phyloP scores from a whole-genome alignment of 2,329 filamentous ascomycete genomes.

The Stemphylium beticola region DNA sequence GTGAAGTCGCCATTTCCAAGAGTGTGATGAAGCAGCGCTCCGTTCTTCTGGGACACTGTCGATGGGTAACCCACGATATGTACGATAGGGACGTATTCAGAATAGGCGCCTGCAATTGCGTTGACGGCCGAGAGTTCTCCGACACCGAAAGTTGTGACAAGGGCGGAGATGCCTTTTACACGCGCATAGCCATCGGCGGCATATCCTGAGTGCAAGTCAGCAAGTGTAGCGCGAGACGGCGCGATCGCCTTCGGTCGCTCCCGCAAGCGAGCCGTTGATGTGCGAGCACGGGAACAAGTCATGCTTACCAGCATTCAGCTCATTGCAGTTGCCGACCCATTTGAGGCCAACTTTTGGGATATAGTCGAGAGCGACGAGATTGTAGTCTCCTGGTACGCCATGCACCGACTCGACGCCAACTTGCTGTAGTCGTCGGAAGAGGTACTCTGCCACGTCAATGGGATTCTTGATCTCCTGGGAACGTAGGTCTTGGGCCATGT shows the following conservation, averaged over 20 bases:
- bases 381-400: conserved; percentile 56
- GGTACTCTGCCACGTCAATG: conserved; percentile 64
- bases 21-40: conserved; percentile 55
- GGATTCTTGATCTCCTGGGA: conserved; percentile 52
- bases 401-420: conserved; percentile 54
- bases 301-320: conserved; percentile 61
- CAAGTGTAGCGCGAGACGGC: background rate
- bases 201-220: conserved; percentile 46
- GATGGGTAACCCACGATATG: conserved; percentile 57
- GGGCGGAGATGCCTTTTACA: conserved; percentile 54
- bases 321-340: conserved; percentile 68
- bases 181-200: conserved; percentile 56
- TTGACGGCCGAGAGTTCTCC: conserved; percentile 57
- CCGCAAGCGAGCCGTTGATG: background rate
- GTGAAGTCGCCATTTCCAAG: conserved; percentile 72
- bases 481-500: conserved; percentile 50
- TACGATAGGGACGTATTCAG: conserved; percentile 55
- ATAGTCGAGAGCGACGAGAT: conserved; percentile 62
- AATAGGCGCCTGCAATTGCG: conserved; percentile 56
- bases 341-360: conserved; percentile 59
- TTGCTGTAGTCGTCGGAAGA: conserved; percentile 51
- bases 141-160: conserved; percentile 57
- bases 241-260: conserved; percentile 2
- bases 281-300: background rate
- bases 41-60: conserved; percentile 49